These are phyloP conservation scores for Persicaria maculosa DNA, from an alignment of 148 eudicot genomes.

Conservation along the genomic window DNA sequence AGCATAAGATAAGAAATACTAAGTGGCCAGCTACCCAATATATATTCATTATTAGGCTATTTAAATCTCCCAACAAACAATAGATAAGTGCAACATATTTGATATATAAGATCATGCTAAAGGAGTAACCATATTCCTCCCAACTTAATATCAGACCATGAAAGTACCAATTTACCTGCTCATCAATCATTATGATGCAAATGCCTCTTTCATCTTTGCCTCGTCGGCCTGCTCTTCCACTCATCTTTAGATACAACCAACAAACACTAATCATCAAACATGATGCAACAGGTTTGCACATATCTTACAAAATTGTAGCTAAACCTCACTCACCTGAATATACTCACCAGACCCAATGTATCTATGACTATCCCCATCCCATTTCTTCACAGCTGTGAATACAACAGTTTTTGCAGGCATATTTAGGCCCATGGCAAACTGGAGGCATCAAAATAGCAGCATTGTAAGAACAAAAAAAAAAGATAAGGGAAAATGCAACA, in stretches of 20 bases:
- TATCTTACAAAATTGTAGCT: neutral
- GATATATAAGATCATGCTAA: no score
- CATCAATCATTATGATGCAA: constrained; percentile 96
- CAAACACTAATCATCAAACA: constrained; percentile 5
- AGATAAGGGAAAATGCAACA: neutral
- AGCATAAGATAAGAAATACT: no score
- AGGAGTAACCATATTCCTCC: neutral
- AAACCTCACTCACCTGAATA: constrained; percentile 81
- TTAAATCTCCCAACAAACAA: no score
- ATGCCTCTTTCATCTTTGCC: constrained; percentile 99
- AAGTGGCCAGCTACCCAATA: no score
- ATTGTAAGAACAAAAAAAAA: neutral
- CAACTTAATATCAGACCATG: neutral
- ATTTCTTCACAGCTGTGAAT: constrained; percentile 86
- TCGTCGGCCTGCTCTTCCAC: constrained; percentile 99
- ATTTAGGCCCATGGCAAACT: constrained; percentile 99
- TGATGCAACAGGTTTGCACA: neutral
- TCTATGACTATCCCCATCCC: constrained; percentile 98
- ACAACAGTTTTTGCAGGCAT: constrained; percentile 99
- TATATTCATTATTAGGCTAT: no score
- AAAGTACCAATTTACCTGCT: constrained; percentile 45
- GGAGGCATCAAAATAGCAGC: constrained; percentile 18
- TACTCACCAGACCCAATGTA: constrained; percentile 96
- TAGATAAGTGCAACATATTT: no score
- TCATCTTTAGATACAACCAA: constrained; percentile 50